Evolutionary conservation across 768 basidiomycete species (phyloP).

Genomic region (Mycena venus): DNA sequence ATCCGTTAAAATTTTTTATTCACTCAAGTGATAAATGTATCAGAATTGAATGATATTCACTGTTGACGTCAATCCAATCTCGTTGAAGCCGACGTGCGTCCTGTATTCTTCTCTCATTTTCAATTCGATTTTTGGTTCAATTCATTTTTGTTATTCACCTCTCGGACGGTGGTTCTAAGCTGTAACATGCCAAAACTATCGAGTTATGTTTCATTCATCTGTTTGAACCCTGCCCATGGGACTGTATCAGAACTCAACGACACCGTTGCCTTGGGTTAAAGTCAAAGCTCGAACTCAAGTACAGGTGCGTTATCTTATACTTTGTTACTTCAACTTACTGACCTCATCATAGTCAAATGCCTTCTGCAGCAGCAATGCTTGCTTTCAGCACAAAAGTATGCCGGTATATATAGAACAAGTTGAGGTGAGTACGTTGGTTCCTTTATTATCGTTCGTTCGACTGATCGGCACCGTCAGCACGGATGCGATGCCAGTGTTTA

Average conservation of each 20-base stretch:
- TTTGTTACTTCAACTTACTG: neutral
- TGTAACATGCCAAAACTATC: neutral
- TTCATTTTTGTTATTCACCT: neutral
- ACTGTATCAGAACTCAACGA: neutral
- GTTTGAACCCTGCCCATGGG: neutral
- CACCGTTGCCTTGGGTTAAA: constrained; percentile 1
- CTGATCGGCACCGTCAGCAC: neutral
- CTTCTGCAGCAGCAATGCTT: neutral
- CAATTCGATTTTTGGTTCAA: constrained; percentile 1
- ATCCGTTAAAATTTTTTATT: too few species aligned
- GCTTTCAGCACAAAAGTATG: neutral
- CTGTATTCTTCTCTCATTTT: neutral
- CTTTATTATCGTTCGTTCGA: neutral
- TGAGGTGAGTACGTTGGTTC: neutral
- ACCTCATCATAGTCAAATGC: neutral
- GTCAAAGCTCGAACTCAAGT: neutral
- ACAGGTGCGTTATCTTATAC: neutral
- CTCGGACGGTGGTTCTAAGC: neutral
- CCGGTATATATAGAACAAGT: neutral
- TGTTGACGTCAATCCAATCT: too few species aligned
- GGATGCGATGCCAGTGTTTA: neutral
- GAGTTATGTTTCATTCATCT: neutral
- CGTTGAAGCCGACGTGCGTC: neutral
- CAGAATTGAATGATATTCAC: too few species aligned
- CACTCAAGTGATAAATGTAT: too few species aligned